Percentiles rank a stretch among this genome's conserved stretches.
Conservation (phyloP, 2,329 filamentous ascomycete genomes). For the Phialophora macrospora region DNA sequence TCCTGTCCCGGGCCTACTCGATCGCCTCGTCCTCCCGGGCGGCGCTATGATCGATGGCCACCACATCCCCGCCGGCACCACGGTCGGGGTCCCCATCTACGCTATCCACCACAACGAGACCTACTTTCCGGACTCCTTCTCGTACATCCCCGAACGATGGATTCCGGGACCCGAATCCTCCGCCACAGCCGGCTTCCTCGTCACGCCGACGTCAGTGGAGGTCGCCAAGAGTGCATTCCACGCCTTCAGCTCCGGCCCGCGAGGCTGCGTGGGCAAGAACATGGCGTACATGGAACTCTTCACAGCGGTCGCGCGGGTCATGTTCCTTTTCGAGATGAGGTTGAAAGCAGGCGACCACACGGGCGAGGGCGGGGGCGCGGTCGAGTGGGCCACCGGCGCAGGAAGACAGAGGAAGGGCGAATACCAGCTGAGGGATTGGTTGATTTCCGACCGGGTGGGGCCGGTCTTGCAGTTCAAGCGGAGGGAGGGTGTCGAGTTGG, state of each 20-base stretch:
- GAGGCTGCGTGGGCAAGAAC: constrained; percentile 43
- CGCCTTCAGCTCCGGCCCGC: constrained; percentile 45
- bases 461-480: constrained; percentile 27
- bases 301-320: constrained; percentile 23
- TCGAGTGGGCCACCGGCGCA: background rate
- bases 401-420: constrained; percentile 22
- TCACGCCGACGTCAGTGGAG: constrained; percentile 25
- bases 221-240: constrained; percentile 38
- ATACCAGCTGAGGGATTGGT: constrained; percentile 29
- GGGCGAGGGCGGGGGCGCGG: constrained; percentile 16
- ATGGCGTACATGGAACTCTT: constrained; percentile 42
- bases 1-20: constrained; percentile 40
- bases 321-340: constrained; percentile 30
- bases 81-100: constrained; percentile 44
- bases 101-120: constrained; percentile 44
- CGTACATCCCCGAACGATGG: constrained; percentile 47
- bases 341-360: constrained; percentile 22
- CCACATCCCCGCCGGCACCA: constrained; percentile 42
- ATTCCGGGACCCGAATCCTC: constrained; percentile 33
- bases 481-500: background rate
- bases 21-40: constrained; percentile 42
- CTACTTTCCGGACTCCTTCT: constrained; percentile 43
- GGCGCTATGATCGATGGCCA: constrained; percentile 44
- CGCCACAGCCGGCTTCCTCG: constrained; percentile 9
- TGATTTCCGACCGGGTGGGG: constrained; percentile 21